Base-by-base conservation (phyloP, 257 asterid species). In the Perilla frutescens region DNA sequence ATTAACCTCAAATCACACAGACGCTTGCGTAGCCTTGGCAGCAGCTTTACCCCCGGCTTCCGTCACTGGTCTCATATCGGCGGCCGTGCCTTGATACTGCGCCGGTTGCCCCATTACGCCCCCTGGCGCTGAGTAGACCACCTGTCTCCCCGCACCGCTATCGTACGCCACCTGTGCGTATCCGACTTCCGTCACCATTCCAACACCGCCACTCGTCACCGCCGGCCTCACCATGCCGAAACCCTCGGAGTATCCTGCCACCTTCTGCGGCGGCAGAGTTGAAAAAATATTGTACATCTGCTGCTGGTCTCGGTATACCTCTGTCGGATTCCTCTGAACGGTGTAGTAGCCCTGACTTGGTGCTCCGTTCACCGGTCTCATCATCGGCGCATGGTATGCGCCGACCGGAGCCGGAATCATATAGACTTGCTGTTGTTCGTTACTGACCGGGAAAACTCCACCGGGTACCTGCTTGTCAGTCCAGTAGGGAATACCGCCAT, bases 161-260 rank as follows among this genome's bases (percentile, higher is more conserved):
- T 93, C 96, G 71, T 89, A 93, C 58, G 86, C 91, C 84, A 90
- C 31, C 68, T 80, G 96, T 37, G 90, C 73, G 73, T 93, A 93
- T 3, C 88, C 86, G 0, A 84, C 32, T 11, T 60, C 86, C 68
- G 81, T 71, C 67, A 79, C 70, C 73, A 77, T 29, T 9, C 81
- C 87, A 8, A 76, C 78, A 6, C 89, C 77, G 31, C 87, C 78
- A 7, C 76, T 74, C 8, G 78, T 56, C 41, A 43, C 43, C 49
- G 47, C 43, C 54, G 83, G 87, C 57, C 90, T 80, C 53, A 82
- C 77, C 85, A 84, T 77, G 8, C 86, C 86, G 49, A 29, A 84
- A 10, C 85, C 87, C 14, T 81, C 92, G 12, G 86, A 7, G 58
- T 77, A 84, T 68, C 82, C 88, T 1, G 80, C 44, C 10, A 76